Conservation (phyloP, 202 grass and related monocot genomes). For the Setaria viridis region DNA sequence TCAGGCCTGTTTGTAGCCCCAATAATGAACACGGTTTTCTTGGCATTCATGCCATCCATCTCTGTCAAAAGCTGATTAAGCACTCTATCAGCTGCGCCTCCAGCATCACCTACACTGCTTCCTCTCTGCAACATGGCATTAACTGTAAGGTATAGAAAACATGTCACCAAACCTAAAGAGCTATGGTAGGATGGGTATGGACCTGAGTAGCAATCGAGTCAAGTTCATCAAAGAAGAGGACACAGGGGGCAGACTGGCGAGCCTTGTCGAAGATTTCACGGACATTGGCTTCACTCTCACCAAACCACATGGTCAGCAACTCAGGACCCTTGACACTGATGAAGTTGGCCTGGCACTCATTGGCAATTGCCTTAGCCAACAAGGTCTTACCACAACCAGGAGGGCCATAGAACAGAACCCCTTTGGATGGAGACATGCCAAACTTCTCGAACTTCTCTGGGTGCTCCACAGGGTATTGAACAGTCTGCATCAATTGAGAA, state of each 20-base stretch:
- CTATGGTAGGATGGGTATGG: too few species aligned
- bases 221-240: constrained; percentile 96
- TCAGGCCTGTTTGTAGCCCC: constrained; percentile 90
- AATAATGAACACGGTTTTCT: constrained; percentile 95
- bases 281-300: constrained; percentile 95
- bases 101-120: constrained; percentile 85
- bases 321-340: constrained; percentile 94
- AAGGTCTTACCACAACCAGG: constrained; percentile 94
- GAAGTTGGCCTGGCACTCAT: constrained; percentile 95
- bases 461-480: constrained; percentile 95
- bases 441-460: constrained; percentile 95
- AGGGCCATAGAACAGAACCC: constrained; percentile 90
- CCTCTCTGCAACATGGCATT: constrained; percentile 65
- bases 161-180: constrained; percentile 16
- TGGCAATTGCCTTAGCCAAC: constrained; percentile 94
- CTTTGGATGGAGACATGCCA: constrained; percentile 94
- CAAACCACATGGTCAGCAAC: constrained; percentile 94
- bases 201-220: constrained; percentile 99
- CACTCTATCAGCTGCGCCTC: constrained; percentile 88
- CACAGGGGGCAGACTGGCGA: constrained; percentile 81
- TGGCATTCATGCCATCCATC: constrained; percentile 94
- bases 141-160: constrained; percentile 20
- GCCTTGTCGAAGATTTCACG: constrained; percentile 92
- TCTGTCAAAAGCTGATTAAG: constrained; percentile 89
- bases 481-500: constrained; percentile 55